phyloP scores from a whole-genome alignment of 2,329 filamentous ascomycete species.

The Penicillium sp. region DNA sequence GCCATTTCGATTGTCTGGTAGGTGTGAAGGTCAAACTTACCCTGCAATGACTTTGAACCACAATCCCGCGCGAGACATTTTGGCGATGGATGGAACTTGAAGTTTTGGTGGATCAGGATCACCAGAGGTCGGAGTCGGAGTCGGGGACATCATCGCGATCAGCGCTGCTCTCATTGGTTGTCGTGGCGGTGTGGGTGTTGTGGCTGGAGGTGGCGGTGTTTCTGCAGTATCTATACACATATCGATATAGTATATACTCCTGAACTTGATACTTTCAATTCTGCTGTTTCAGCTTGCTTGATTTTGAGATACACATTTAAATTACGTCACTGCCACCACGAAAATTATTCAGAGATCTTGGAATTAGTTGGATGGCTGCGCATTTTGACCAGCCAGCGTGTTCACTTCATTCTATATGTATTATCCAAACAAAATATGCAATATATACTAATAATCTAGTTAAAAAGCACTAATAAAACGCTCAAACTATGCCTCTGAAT shows the following conservation, averaged over 20 bases:
- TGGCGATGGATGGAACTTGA: slow-evolving; percentile 17
- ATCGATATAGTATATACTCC: no score
- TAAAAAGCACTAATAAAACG: no score
- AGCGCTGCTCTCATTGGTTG: slow-evolving; percentile 22
- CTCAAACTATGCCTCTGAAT: slow-evolving; percentile 12
- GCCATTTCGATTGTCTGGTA: neutral
- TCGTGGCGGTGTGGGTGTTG: neutral
- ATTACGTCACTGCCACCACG: no score
- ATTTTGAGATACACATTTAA: no score
- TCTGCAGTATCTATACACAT: no score
- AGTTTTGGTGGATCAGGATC: neutral
- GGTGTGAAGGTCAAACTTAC: slow-evolving; percentile 54
- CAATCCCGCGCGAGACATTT: slow-evolving; percentile 50
- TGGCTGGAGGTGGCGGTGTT: neutral
- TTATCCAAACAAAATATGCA: no score
- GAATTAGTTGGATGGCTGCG: no score
- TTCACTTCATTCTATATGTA: no score
- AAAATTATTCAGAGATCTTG: no score
- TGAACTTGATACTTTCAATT: no score
- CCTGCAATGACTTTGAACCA: slow-evolving; percentile 71
- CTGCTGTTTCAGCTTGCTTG: slow-evolving; percentile 1
- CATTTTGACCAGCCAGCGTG: no score
- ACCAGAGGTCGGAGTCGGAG: neutral
- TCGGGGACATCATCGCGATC: slow-evolving; percentile 21
- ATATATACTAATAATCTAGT: no score